A percentile compares a stretch with the other conserved stretches of the same genome.
Evolutionary conservation across 2,329 filamentous ascomycete genomes (phyloP).

Genomic region (Hymenoscyphus scutula): DNA sequence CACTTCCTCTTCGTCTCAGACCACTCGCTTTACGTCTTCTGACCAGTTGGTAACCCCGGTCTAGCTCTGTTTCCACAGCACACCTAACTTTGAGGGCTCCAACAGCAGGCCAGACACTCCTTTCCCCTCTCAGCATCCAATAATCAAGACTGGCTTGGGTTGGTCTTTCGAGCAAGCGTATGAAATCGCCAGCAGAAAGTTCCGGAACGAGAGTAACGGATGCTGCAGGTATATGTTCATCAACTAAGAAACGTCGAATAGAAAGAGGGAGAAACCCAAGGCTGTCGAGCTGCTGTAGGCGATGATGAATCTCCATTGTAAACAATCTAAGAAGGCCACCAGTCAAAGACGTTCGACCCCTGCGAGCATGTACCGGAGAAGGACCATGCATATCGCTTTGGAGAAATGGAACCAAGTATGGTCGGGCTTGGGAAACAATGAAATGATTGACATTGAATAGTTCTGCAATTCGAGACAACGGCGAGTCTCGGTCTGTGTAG

Average conservation of each 20-base stretch:
- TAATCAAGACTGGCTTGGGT: slow-evolving; percentile 73
- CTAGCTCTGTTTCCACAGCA: slow-evolving; percentile 82
- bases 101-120: slow-evolving; percentile 87
- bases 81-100: slow-evolving; percentile 78
- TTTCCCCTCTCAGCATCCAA: slow-evolving; percentile 82
- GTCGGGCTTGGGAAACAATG: slow-evolving; percentile 87
- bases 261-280: slow-evolving; percentile 68
- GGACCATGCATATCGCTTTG: slow-evolving; percentile 78
- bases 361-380: slow-evolving; percentile 57
- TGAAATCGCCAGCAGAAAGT: slow-evolving; percentile 69
- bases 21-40: slow-evolving; percentile 49
- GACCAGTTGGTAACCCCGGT: slow-evolving; percentile 79
- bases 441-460: slow-evolving; percentile 82
- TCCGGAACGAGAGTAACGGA: slow-evolving; percentile 81
- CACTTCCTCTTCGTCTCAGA: slow-evolving; percentile 34
- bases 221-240: slow-evolving; percentile 76
- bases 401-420: slow-evolving; percentile 84
- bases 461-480: slow-evolving; percentile 60
- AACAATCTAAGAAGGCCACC: slow-evolving; percentile 65
- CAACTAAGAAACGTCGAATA: slow-evolving; percentile 74
- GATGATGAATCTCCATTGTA: slow-evolving; percentile 74
- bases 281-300: slow-evolving; percentile 76
- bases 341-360: slow-evolving; percentile 55
- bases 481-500: slow-evolving; percentile 55
- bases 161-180: slow-evolving; percentile 77